Percentiles rank a stretch among this genome's conserved stretches.
Conservation (phyloP, 1,139 yeast species). For the Chernovozyma aurita region DNA sequence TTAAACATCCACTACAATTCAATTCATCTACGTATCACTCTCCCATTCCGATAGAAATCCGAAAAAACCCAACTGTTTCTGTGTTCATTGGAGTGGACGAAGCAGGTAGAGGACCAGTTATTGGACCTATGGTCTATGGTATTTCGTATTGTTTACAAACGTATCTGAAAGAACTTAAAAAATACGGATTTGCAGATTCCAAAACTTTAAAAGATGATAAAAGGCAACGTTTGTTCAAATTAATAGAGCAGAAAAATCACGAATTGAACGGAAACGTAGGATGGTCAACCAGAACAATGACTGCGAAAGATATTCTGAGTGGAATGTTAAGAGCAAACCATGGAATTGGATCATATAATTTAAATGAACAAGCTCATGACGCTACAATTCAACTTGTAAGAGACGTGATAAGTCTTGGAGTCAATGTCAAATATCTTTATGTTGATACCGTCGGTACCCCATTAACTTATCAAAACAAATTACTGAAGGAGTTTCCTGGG, state of each 20-base stretch:
- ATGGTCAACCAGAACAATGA: slow-evolving; percentile 81
- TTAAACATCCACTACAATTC: slow-evolving; percentile 22
- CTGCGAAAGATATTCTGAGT: slow-evolving; percentile 80
- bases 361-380: slow-evolving; percentile 95
- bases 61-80: slow-evolving; percentile 14
- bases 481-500: slow-evolving; percentile 63
- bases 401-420: slow-evolving; percentile 53
- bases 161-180: slow-evolving; percentile 49
- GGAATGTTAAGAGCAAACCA: slow-evolving; percentile 72
- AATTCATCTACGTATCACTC: slow-evolving; percentile 34
- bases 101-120: slow-evolving; percentile 97
- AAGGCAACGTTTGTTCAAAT: slow-evolving; percentile 57
- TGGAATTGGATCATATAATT: slow-evolving; percentile 61
- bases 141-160: slow-evolving; percentile 66
- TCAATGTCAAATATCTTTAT: slow-evolving; percentile 63
- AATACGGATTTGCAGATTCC: slow-evolving; percentile 88
- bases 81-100: slow-evolving; percentile 87
- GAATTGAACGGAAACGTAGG: slow-evolving; percentile 63
- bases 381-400: slow-evolving; percentile 78
- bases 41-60: slow-evolving; percentile 22
- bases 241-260: slow-evolving; percentile 45
- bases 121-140: slow-evolving; percentile 97
- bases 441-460: slow-evolving; percentile 99
- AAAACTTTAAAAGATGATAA: slow-evolving; percentile 74
- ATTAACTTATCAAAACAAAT: slow-evolving; percentile 69